A percentile compares a stretch with the other conserved stretches of the same genome.
Evolutionary conservation across 2,329 filamentous ascomycete species (phyloP).

Genomic region (Aspergillus persii): DNA sequence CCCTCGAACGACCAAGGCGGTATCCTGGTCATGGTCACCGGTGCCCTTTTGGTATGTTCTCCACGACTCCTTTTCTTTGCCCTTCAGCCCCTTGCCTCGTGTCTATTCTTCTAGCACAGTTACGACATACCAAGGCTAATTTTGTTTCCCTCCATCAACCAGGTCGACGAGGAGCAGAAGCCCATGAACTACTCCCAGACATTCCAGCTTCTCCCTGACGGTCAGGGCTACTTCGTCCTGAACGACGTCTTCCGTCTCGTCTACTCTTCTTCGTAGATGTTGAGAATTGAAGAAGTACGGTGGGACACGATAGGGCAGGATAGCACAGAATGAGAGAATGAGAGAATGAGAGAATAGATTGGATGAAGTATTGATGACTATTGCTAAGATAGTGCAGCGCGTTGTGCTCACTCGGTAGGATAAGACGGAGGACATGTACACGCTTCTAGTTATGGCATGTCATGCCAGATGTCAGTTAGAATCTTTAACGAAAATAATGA

Average conservation of each 20-base stretch:
- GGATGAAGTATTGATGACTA: background rate
- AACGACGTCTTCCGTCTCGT: slow-evolving; percentile 96
- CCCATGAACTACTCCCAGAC: slow-evolving; percentile 89
- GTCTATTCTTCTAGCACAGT: background rate
- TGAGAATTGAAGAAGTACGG: background rate
- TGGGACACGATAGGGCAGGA: background rate
- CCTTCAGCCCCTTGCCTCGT: background rate
- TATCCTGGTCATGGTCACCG: slow-evolving; percentile 85
- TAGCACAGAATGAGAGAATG: too few species aligned
- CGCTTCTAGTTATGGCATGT: background rate
- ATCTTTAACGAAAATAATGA: background rate
- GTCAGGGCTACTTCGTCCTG: slow-evolving; percentile 74
- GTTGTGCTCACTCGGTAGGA: background rate
- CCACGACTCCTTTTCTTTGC: background rate
- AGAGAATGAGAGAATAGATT: background rate
- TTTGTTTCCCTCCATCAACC: background rate
- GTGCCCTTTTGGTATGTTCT: slow-evolving; percentile 71
- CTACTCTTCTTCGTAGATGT: slow-evolving; percentile 45
- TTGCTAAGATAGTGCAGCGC: background rate
- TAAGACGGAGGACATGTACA: background rate
- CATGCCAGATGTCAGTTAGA: background rate
- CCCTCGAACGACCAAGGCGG: slow-evolving; percentile 65
- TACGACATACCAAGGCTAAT: background rate
- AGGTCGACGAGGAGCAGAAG: slow-evolving; percentile 82
- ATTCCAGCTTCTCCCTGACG: slow-evolving; percentile 78